Conservation (phyloP, 192 early-diverging fungal genomes). For the Pilaira anomala region DNA sequence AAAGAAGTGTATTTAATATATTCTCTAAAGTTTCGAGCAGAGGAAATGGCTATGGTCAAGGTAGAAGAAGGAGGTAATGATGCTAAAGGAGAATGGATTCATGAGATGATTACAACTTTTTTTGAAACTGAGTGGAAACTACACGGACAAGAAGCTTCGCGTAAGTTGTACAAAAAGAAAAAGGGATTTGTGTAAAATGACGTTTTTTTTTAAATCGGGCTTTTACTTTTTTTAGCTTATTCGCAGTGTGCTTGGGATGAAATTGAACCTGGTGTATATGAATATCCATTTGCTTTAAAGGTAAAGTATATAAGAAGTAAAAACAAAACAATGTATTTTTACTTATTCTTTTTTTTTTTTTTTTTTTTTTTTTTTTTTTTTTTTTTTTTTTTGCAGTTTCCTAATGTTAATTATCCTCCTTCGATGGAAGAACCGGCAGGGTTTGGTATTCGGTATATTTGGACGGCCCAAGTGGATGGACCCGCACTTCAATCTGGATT, state of each 20-base stretch:
- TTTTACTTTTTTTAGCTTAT: constrained; percentile 26
- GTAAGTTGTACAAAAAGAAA: constrained; percentile 16
- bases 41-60: constrained; percentile 34
- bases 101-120: constrained; percentile 35
- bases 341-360: not conserved
- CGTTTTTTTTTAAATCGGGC: too few relatives aligned
- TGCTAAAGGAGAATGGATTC: constrained; percentile 26
- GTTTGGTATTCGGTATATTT: constrained; percentile 30
- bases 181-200: not conserved
- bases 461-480: constrained; percentile 34
- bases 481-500: constrained; percentile 32
- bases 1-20: not conserved
- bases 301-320: constrained; percentile 18
- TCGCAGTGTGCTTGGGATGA: constrained; percentile 40
- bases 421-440: constrained; percentile 37
- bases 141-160: constrained; percentile 28
- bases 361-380: not conserved
- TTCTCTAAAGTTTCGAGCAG: constrained; percentile 32
- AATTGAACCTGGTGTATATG: constrained; percentile 32
- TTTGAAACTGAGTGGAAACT: constrained; percentile 37
- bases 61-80: constrained; percentile 29
- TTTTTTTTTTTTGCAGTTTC: constrained; percentile 24
- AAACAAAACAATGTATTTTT: not conserved
- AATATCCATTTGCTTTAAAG: constrained; percentile 41
- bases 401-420: constrained; percentile 42